Evolutionary conservation across 2,329 filamentous ascomycete species (phyloP).

Genomic region (Penicillium sp.): DNA sequence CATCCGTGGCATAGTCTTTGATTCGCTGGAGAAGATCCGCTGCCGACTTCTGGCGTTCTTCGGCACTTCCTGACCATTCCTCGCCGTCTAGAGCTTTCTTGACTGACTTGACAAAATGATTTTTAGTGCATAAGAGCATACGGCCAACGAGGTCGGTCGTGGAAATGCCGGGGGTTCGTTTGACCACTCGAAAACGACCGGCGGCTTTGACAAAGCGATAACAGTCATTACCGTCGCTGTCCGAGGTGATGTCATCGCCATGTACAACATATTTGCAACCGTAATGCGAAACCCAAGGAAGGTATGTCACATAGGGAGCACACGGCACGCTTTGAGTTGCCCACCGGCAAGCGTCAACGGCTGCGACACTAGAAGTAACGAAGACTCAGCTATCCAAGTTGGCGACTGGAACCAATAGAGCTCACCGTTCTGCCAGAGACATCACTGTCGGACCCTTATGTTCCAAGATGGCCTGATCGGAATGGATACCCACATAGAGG

Average conservation of each 20-base stretch:
- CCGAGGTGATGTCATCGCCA: slow-evolving; percentile 94
- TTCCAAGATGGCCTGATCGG: slow-evolving; percentile 87
- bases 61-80: slow-evolving; percentile 64
- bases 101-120: slow-evolving; percentile 83
- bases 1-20: slow-evolving; percentile 78
- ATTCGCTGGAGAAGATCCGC: slow-evolving; percentile 70
- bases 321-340: slow-evolving; percentile 74
- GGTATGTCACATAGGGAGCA: slow-evolving; percentile 89
- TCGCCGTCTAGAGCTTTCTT: slow-evolving; percentile 61
- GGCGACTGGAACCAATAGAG: slow-evolving; percentile 8
- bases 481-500: slow-evolving; percentile 88
- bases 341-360: slow-evolving; percentile 93
- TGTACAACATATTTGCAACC: slow-evolving; percentile 95
- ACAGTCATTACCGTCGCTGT: slow-evolving; percentile 88
- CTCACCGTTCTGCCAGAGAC: slow-evolving; percentile 76
- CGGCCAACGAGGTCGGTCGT: slow-evolving; percentile 97
- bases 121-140: slow-evolving; percentile 93
- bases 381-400: not conserved
- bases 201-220: slow-evolving; percentile 97
- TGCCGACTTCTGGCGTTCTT: slow-evolving; percentile 60
- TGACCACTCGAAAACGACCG: slow-evolving; percentile 90
- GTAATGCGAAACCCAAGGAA: slow-evolving; percentile 92
- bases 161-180: slow-evolving; percentile 90
- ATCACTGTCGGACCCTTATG: slow-evolving; percentile 99
- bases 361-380: slow-evolving; percentile 58